Percentiles rank a stretch among this genome's conserved stretches.
Evolutionary conservation across 352 stramenopile genomes (phyloP).

Genomic region (Bremia lactucae): DNA sequence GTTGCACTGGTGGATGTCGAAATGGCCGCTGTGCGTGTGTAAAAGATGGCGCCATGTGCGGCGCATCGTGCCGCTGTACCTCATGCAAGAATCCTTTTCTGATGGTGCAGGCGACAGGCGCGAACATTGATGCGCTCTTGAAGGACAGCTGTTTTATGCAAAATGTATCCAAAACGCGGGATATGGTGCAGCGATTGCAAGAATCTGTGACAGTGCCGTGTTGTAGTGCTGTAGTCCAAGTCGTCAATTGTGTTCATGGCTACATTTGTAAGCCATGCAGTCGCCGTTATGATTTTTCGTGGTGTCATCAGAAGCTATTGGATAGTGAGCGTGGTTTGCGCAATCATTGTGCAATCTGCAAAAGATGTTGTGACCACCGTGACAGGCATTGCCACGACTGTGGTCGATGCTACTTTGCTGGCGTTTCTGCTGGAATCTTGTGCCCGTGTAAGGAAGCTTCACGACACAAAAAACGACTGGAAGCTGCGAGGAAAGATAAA

Average conservation of each 20-base stretch:
- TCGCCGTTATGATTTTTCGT: constrained; percentile 64
- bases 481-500: constrained; percentile 27
- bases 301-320: constrained; percentile 74
- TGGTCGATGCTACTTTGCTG: constrained; percentile 77
- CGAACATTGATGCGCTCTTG: constrained; percentile 62
- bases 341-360: constrained; percentile 82
- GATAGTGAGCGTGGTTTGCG: constrained; percentile 60
- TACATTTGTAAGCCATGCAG: constrained; percentile 42
- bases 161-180: constrained; percentile 76
- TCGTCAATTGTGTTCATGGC: constrained; percentile 68
- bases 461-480: constrained; percentile 43
- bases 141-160: constrained; percentile 82
- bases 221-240: constrained; percentile 42
- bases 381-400: constrained; percentile 80
- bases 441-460: constrained; percentile 68
- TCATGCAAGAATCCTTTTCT: constrained; percentile 83
- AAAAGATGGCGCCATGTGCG: constrained; percentile 75
- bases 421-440: constrained; percentile 60
- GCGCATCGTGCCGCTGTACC: constrained; percentile 62
- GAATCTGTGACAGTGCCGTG: constrained; percentile 58
- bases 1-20: constrained; percentile 69
- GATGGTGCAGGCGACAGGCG: constrained; percentile 66
- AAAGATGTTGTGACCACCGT: constrained; percentile 78
- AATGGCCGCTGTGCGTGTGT: constrained; percentile 77
- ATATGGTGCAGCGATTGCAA: constrained; percentile 71